Percentiles rank a stretch among this genome's conserved stretches.
Evolutionary conservation across 108 stramenopile species (phyloP).

Genomic region (Nitzschia inconspicua): DNA sequence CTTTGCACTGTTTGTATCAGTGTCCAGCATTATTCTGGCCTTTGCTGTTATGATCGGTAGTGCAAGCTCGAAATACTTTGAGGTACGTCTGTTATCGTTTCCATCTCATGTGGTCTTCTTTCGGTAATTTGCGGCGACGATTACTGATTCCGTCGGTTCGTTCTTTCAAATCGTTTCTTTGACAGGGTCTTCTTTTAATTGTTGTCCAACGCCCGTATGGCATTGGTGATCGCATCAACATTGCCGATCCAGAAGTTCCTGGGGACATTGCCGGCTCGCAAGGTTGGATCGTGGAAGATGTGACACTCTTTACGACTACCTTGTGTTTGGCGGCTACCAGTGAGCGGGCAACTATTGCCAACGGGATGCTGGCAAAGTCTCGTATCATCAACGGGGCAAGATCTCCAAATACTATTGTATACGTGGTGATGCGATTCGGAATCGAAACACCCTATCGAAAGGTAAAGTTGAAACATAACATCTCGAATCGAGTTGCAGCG

Average conservation of each 20-base stretch:
- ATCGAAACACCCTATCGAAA: slow-evolving; percentile 45
- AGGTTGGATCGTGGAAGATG: slow-evolving; percentile 68
- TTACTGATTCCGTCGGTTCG: neutral
- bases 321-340: slow-evolving; percentile 57
- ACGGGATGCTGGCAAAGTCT: slow-evolving; percentile 50
- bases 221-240: slow-evolving; percentile 63
- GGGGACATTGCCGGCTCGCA: slow-evolving; percentile 38
- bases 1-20: slow-evolving; percentile 34
- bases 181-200: slow-evolving; percentile 54
- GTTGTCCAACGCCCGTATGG: slow-evolving; percentile 59
- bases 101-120: neutral
- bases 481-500: slow-evolving; percentile 43
- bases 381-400: slow-evolving; percentile 69
- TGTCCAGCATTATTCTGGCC: slow-evolving; percentile 35
- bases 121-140: neutral
- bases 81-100: slow-evolving; percentile 24
- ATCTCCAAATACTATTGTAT: slow-evolving; percentile 49
- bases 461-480: too few relatives aligned
- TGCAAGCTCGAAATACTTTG: slow-evolving; percentile 38
- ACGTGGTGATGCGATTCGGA: slow-evolving; percentile 50
- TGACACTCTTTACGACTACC: slow-evolving; percentile 64
- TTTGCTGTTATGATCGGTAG: slow-evolving; percentile 39
- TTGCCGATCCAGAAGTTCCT: slow-evolving; percentile 34
- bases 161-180: neutral
- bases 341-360: slow-evolving; percentile 60